These are phyloP conservation scores for Leptosphaerulina australis DNA, from an alignment of 2,329 filamentous ascomycete species.

Conservation along the genomic window DNA sequence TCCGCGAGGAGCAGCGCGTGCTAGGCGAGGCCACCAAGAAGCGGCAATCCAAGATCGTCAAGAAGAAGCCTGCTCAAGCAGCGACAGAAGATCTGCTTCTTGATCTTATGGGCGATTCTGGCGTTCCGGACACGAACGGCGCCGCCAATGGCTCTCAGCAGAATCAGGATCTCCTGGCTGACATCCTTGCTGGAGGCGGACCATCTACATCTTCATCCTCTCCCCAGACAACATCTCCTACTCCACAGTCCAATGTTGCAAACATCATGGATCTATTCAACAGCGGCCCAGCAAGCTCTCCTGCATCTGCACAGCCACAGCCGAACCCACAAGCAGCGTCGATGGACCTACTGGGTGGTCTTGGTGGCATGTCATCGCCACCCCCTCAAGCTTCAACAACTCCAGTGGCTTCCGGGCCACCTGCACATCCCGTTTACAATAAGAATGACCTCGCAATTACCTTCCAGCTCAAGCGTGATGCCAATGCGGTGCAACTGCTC, in stretches of 20 bases:
- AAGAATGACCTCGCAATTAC: slow-evolving; percentile 83
- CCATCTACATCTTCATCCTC: slow-evolving; percentile 54
- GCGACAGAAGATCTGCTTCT: slow-evolving; percentile 90
- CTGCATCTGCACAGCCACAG: slow-evolving; percentile 48
- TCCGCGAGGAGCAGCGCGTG: slow-evolving; percentile 91
- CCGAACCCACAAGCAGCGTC: slow-evolving; percentile 45
- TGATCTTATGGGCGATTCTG: slow-evolving; percentile 87
- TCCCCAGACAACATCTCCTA: slow-evolving; percentile 48
- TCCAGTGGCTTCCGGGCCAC: slow-evolving; percentile 46
- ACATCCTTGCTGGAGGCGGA: slow-evolving; percentile 81
- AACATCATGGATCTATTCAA: slow-evolving; percentile 92
- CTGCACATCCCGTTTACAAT: slow-evolving; percentile 76
- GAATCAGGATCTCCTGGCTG: slow-evolving; percentile 85
- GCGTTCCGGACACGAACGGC: slow-evolving; percentile 61
- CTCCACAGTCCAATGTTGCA: slow-evolving; percentile 50
- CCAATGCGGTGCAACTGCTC: slow-evolving; percentile 78
- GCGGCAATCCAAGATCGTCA: slow-evolving; percentile 60
- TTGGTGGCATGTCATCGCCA: slow-evolving; percentile 54
- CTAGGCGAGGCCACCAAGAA: slow-evolving; percentile 74
- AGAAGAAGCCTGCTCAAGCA: slow-evolving; percentile 76
- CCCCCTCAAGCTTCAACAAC: slow-evolving; percentile 55
- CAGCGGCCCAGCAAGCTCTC: slow-evolving; percentile 51
- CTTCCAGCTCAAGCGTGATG: slow-evolving; percentile 82
- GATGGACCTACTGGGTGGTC: slow-evolving; percentile 52
- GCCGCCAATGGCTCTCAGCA: slow-evolving; percentile 64